phyloP scores from a whole-genome alignment of 1,139 yeast species.

The Lodderomyces margitis region DNA sequence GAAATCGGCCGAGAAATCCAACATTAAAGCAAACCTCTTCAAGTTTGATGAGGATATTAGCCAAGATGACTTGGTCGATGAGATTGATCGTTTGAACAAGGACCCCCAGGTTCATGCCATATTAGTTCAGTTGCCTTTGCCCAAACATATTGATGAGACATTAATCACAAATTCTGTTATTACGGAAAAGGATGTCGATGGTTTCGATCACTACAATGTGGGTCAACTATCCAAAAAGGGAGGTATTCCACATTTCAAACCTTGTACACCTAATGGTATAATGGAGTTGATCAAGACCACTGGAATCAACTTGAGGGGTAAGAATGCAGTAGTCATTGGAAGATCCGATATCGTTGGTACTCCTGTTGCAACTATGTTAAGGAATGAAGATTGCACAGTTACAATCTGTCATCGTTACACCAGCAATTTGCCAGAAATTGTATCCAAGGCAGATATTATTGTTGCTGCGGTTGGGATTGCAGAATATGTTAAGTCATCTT shows the following conservation, averaged over 20 bases:
- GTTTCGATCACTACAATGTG: slow-evolving; percentile 70
- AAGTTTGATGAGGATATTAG: slow-evolving; percentile 56
- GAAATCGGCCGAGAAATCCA: slow-evolving; percentile 69
- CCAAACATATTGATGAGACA: slow-evolving; percentile 67
- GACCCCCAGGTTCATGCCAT: slow-evolving; percentile 69
- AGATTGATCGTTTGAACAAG: slow-evolving; percentile 55
- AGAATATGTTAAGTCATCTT: slow-evolving; percentile 66
- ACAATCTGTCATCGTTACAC: slow-evolving; percentile 69
- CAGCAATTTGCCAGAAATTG: slow-evolving; percentile 46
- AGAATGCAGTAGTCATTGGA: slow-evolving; percentile 75
- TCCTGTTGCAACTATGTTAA: slow-evolving; percentile 71
- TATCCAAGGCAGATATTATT: slow-evolving; percentile 67
- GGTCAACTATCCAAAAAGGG: slow-evolving; percentile 76
- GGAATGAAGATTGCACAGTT: slow-evolving; percentile 72
- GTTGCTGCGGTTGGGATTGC: slow-evolving; percentile 79
- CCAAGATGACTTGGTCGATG: slow-evolving; percentile 55
- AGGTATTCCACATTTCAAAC: slow-evolving; percentile 68
- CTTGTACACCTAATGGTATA: slow-evolving; percentile 81
- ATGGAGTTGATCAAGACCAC: slow-evolving; percentile 66
- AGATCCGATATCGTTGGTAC: slow-evolving; percentile 83
- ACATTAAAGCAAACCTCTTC: slow-evolving; percentile 56
- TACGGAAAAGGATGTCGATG: slow-evolving; percentile 75
- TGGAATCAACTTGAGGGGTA: slow-evolving; percentile 57
- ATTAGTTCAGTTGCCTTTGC: slow-evolving; percentile 72
- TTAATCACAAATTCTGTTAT: slow-evolving; percentile 64